Evolutionary conservation across 192 early-diverging fungal genomes (phyloP).

Genomic region (Backusella macrospora): DNA sequence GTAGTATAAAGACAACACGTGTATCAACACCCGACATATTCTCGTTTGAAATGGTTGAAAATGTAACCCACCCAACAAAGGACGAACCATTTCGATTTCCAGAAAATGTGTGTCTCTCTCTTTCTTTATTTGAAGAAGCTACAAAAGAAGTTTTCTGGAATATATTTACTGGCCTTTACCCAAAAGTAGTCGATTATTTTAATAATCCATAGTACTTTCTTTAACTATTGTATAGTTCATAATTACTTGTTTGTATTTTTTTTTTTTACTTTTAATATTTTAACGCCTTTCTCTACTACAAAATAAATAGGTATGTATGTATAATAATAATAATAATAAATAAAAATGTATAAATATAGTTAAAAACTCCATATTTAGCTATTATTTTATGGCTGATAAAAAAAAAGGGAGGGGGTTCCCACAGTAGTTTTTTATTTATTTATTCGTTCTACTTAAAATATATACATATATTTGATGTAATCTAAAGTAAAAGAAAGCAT

Average conservation of each 20-base stretch:
- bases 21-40: constrained; percentile 5
- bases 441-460: too few species aligned
- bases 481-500: too few species aligned
- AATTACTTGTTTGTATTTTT: not conserved
- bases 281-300: not conserved
- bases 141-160: constrained; percentile 30
- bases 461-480: too few species aligned
- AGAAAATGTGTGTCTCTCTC: not conserved
- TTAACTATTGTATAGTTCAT: not conserved
- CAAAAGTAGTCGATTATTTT: constrained; percentile 21
- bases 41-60: constrained; percentile 3
- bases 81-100: not conserved
- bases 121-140: constrained; percentile 9
- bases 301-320: too few species aligned
- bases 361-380: too few species aligned
- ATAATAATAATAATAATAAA: too few species aligned
- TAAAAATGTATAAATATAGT: too few species aligned
- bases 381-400: too few species aligned
- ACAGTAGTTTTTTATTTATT: too few species aligned
- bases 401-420: too few species aligned
- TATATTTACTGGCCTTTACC: constrained; percentile 22
- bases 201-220: not conserved
- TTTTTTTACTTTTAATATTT: not conserved
- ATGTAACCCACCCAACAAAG: not conserved
- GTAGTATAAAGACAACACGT: not conserved